Conservation (phyloP, 192 early-diverging fungal species). For the Backusella liffmaniae region DNA sequence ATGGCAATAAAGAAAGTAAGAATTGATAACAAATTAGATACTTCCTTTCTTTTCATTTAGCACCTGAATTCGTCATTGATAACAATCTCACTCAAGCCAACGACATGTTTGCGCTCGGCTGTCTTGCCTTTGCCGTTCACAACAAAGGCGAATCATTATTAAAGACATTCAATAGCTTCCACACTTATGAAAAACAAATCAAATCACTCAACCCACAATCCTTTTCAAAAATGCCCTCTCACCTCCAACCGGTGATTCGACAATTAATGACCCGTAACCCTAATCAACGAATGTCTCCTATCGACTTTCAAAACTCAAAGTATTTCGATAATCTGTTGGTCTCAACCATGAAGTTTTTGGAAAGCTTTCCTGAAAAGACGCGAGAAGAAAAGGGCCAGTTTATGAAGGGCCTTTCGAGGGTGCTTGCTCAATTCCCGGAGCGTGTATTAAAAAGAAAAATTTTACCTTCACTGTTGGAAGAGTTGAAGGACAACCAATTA, state of each 20-base stretch:
- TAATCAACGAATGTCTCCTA: slow-evolving; percentile 53
- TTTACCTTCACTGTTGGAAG: slow-evolving; percentile 65
- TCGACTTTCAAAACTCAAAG: slow-evolving; percentile 62
- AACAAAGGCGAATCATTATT: slow-evolving; percentile 66
- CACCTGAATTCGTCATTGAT: slow-evolving; percentile 73
- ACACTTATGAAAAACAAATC: slow-evolving; percentile 60
- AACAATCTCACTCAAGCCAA: slow-evolving; percentile 48
- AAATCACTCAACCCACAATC: slow-evolving; percentile 38
- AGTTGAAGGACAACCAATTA: slow-evolving; percentile 73
- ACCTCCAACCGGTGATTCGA: slow-evolving; percentile 53
- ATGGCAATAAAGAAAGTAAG: not conserved
- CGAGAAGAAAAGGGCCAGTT: slow-evolving; percentile 77
- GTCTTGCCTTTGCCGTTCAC: slow-evolving; percentile 70
- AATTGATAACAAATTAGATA: slow-evolving; percentile 1
- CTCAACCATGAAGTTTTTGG: slow-evolving; percentile 77
- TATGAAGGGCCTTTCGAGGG: slow-evolving; percentile 69
- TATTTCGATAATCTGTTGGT: slow-evolving; percentile 83
- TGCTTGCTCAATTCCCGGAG: slow-evolving; percentile 71
- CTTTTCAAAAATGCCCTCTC: slow-evolving; percentile 51
- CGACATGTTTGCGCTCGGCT: slow-evolving; percentile 82
- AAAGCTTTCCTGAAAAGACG: slow-evolving; percentile 76
- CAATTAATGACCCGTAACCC: slow-evolving; percentile 56
- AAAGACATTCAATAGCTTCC: slow-evolving; percentile 60
- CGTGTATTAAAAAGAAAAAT: slow-evolving; percentile 72
- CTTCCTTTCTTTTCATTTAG: slow-evolving; percentile 24